Conservation (phyloP, 495 filamentous ascomycete genomes). For the Jackrogersella minutella region DNA sequence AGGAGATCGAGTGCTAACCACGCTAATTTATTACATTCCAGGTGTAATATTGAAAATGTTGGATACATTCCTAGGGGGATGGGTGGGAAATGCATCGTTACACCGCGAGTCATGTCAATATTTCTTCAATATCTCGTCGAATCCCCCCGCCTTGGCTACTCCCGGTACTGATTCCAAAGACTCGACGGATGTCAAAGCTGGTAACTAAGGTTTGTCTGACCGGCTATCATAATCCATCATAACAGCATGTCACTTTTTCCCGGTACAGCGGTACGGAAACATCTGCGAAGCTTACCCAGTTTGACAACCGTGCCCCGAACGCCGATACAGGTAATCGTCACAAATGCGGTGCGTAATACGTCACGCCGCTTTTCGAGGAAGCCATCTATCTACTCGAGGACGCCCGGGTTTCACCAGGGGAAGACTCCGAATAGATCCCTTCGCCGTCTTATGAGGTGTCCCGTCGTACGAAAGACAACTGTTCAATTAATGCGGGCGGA, state of each 20-base stretch:
- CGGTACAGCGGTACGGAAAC: not conserved
- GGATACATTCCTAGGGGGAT: not conserved
- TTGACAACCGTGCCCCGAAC: not conserved
- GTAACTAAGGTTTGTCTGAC: not conserved
- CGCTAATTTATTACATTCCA: conserved; percentile 2
- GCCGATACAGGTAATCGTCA: not conserved
- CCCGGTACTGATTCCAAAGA: not conserved
- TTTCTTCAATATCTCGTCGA: no score
- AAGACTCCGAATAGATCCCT: not conserved
- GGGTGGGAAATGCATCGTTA: conserved; percentile 33
- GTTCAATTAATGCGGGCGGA: not conserved
- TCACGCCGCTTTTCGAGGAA: not conserved
- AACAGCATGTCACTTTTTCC: not conserved
- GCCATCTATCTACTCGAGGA: not conserved
- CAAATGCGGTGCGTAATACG: not conserved
- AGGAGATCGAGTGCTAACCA: not conserved
- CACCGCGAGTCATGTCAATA: conserved; percentile 4
- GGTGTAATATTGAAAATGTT: not conserved
- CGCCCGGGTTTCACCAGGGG: conserved; percentile 6
- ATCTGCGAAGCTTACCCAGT: not conserved
- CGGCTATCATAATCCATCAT: not conserved
- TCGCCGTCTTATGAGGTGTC: not conserved
- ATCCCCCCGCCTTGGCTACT: not conserved
- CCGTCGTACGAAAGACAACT: not conserved
- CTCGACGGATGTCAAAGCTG: not conserved